Evolutionary conservation across 345 rosid genomes (phyloP).

Genomic region (Eucalyptus coolabah): DNA sequence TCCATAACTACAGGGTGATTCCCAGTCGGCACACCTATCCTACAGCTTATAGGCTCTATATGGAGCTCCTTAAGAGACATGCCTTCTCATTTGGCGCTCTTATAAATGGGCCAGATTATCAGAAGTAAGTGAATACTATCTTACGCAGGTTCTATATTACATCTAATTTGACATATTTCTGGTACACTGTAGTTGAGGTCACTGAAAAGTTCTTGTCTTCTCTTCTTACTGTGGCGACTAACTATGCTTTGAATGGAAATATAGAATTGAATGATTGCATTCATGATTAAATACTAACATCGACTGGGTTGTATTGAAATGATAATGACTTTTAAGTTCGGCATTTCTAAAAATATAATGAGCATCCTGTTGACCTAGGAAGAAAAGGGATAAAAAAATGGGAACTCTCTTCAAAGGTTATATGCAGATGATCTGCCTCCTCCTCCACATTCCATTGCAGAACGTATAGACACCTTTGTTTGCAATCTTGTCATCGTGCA

Average conservation of each 20-base stretch:
- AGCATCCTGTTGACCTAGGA: background rate
- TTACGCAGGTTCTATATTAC: background rate
- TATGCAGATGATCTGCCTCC: background rate
- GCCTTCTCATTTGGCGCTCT: slow-evolving; percentile 48
- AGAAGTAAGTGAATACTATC: slow-evolving; percentile 22
- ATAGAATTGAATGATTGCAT: background rate
- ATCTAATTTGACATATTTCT: background rate
- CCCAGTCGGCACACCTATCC: slow-evolving; percentile 59
- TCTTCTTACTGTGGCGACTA: background rate
- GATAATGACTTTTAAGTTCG: background rate
- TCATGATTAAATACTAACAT: background rate
- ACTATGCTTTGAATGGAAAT: background rate
- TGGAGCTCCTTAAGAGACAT: slow-evolving; percentile 81
- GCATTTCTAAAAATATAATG: background rate
- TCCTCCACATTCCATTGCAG: background rate
- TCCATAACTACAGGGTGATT: slow-evolving; percentile 44
- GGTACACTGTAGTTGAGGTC: background rate
- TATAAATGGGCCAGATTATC: slow-evolving; percentile 29
- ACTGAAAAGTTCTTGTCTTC: background rate
- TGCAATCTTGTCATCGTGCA: background rate
- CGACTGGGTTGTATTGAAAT: background rate
- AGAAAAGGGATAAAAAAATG: background rate
- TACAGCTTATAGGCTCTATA: slow-evolving; percentile 74
- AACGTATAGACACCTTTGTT: background rate
- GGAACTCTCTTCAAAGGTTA: background rate